Conservation (phyloP, 2,329 filamentous ascomycete species). For the Apiospora marii region DNA sequence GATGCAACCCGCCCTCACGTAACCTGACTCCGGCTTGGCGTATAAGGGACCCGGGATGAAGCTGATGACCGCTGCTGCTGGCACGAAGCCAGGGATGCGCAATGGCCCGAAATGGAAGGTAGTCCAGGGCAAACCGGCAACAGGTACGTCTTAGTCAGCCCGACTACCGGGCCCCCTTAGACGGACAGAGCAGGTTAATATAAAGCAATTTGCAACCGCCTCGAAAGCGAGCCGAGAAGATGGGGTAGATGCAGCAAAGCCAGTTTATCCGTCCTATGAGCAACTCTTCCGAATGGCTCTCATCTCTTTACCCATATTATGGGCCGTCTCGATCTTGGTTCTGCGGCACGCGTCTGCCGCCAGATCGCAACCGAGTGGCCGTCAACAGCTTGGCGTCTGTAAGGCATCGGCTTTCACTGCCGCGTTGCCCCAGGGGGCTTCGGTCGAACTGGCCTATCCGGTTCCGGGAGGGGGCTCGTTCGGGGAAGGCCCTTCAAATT, state of each 20-base stretch:
- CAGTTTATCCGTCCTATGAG: constrained; percentile 12
- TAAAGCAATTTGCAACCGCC: background rate
- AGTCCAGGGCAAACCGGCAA: background rate
- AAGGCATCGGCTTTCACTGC: background rate
- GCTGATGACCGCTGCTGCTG: background rate
- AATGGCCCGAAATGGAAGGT: background rate
- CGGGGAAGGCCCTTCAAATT: constrained; percentile 45
- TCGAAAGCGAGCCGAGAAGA: background rate
- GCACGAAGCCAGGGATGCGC: background rate
- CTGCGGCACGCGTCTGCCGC: constrained; percentile 1
- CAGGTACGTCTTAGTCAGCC: constrained; percentile 1
- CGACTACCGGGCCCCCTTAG: background rate
- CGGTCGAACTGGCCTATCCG: constrained; percentile 38
- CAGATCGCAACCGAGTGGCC: background rate
- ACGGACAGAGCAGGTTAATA: background rate
- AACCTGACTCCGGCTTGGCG: background rate
- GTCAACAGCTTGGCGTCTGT: background rate
- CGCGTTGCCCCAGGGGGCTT: constrained; percentile 30
- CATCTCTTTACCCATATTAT: constrained; percentile 16
- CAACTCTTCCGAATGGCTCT: constrained; percentile 16
- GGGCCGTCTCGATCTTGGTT: background rate
- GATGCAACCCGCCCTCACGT: background rate
- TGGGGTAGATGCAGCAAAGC: constrained; percentile 4
- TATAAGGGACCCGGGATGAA: background rate
- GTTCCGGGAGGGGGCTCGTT: constrained; percentile 44